Base-by-base conservation (phyloP, 2,329 filamentous ascomycete species). In the Rosellinia necatrix region DNA sequence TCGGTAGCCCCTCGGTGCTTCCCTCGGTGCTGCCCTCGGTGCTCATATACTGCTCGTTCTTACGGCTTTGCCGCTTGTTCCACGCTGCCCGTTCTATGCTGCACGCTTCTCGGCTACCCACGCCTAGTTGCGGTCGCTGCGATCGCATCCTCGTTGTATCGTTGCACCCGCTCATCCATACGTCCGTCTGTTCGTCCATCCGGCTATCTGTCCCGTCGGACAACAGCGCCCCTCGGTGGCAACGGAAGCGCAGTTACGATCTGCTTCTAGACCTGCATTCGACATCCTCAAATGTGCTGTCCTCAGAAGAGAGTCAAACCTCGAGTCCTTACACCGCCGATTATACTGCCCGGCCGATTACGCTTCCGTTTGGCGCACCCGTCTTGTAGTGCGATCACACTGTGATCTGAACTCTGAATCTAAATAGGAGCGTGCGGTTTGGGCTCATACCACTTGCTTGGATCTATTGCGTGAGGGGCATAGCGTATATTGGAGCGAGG, bases 11-110 rank as follows among this genome's bases (percentile, higher is more conserved):
- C 46, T 47, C 7, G 30, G 24, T 6, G 7, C 47, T 21, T 10
- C 46, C 30, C 40, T 22, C 40, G 29, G n/a, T n/a, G n/a, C n/a
- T n/a, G n/a, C n/a, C n/a, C 15, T 38, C 22, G 43, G 27, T 29
- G 38, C 50, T 54, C 35, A 25, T 43, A 50, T 52, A 51, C 40
- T 55, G 49, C 46, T 60, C 55, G 47, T 48, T 53, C 50, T 42
- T 30, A 17, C 25, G 7, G 21, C 34, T 37, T n/a, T n/a, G n/a
- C n/a, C 34, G 32, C 7, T 35, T 35, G 5, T 35, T 5, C 32
- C 9, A 4, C 32, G 9, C 32, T n/a, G n/a, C n/a, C n/a, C n/a
- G n/a, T n/a, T n/a, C n/a, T n/a, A n/a, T n/a, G n/a, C 49, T 43
- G 13, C n/a, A 35, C 24, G 22, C 32, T 19, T 50, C 48, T 38